Evolutionary conservation across 73 alveolate species (phyloP).

Genomic region (Urostyla sp.): DNA sequence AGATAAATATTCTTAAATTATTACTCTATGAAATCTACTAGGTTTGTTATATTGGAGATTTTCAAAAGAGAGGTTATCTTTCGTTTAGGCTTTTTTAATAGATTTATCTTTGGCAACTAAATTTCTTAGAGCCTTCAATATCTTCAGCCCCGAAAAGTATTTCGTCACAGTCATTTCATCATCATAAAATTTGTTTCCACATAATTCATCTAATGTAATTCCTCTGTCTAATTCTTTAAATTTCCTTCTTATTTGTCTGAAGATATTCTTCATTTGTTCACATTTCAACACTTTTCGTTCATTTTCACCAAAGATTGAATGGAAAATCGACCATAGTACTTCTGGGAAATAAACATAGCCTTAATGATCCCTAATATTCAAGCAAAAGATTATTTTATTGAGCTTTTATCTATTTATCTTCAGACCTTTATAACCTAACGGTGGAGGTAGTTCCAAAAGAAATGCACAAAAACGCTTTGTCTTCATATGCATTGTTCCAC

Average conservation of each 20-base stretch:
- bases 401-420: slow-evolving; percentile 49
- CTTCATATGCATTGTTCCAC: slow-evolving; percentile 58
- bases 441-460: slow-evolving; percentile 61
- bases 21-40: too few relatives aligned
- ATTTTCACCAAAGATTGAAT: slow-evolving; percentile 64
- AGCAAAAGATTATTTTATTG: slow-evolving; percentile 53
- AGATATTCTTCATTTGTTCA: slow-evolving; percentile 35
- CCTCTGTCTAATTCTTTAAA: slow-evolving; percentile 56
- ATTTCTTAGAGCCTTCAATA: background rate
- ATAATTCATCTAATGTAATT: slow-evolving; percentile 50
- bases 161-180: slow-evolving; percentile 57
- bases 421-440: slow-evolving; percentile 71
- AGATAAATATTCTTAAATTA: too few relatives aligned
- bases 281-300: slow-evolving; percentile 63
- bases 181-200: slow-evolving; percentile 56
- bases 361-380: slow-evolving; percentile 61
- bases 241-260: slow-evolving; percentile 52
- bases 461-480: slow-evolving; percentile 56
- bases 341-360: slow-evolving; percentile 74
- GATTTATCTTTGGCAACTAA: background rate
- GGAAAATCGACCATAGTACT: slow-evolving; percentile 71
- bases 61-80: background rate
- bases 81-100: background rate
- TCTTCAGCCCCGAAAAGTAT: slow-evolving; percentile 50
- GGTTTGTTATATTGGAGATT: background rate